Conservation (phyloP, 176 grass and related monocot species). For the Tillandsia leiboldiana region DNA sequence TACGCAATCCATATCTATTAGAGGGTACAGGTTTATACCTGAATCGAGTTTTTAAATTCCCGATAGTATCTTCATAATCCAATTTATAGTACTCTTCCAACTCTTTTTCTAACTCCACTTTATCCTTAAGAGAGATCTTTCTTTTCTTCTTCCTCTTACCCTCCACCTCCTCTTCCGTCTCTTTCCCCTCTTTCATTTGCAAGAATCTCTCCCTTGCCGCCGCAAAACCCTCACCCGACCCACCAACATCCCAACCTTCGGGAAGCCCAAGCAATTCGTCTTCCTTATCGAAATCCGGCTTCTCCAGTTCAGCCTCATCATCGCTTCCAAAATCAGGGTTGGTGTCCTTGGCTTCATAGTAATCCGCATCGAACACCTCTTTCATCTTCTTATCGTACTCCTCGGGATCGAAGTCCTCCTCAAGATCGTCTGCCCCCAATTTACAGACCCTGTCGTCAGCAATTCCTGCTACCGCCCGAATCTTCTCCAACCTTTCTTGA, state of each 20-base stretch:
- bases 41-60: conserved; percentile 88
- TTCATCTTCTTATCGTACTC: conserved; percentile 84
- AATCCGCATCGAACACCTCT: conserved; percentile 53
- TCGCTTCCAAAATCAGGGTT: conserved; percentile 59
- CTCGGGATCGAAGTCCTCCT: conserved; percentile 92
- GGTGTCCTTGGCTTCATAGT: conserved; percentile 60
- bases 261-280: conserved; percentile 69
- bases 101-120: conserved; percentile 85
- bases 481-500: conserved; percentile 67
- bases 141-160: conserved; percentile 29
- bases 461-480: conserved; percentile 56
- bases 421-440: conserved; percentile 61
- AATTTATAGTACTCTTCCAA: conserved; percentile 92
- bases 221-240: conserved; percentile 28
- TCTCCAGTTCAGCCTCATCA: conserved; percentile 48
- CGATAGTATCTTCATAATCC: conserved; percentile 90
- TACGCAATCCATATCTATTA: conserved; percentile 50
- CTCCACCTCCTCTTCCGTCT: conserved; percentile 11
- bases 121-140: conserved; percentile 70
- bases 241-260: conserved; percentile 37
- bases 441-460: conserved; percentile 32
- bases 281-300: conserved; percentile 84
- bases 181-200: conserved; percentile 26
- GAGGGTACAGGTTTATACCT: conserved; percentile 61
- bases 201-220: conserved; percentile 26